A percentile compares a stretch with the other conserved stretches of the same genome.
These are phyloP conservation scores for Pleurotus tuber-regium DNA, from an alignment of 768 basidiomycete species.

Conservation along the genomic window DNA sequence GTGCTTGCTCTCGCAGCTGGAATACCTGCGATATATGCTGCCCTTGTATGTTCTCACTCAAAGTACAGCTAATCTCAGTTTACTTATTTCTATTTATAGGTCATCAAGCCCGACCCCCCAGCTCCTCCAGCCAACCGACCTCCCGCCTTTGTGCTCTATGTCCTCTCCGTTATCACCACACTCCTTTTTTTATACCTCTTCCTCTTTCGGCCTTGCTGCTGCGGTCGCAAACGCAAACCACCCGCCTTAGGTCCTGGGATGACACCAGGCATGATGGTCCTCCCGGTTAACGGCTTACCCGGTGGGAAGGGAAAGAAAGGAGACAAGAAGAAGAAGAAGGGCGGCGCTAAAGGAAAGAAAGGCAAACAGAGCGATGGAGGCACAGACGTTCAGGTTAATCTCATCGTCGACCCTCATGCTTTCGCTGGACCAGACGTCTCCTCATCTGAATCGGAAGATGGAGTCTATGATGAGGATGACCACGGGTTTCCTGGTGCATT, in stretches of 20 bases:
- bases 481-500: slow-evolving; percentile 39
- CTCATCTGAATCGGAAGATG: slow-evolving; percentile 24
- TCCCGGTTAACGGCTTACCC: slow-evolving; percentile 56
- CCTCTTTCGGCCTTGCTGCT: slow-evolving; percentile 57
- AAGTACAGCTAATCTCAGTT: not conserved
- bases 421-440: slow-evolving; percentile 32
- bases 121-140: slow-evolving; percentile 54
- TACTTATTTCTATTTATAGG: slow-evolving; percentile 28
- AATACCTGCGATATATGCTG: slow-evolving; percentile 60
- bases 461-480: slow-evolving; percentile 34
- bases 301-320: slow-evolving; percentile 40
- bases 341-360: slow-evolving; percentile 33
- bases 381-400: slow-evolving; percentile 66
- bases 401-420: slow-evolving; percentile 66
- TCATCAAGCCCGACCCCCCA: slow-evolving; percentile 53
- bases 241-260: slow-evolving; percentile 4
- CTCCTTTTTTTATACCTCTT: slow-evolving; percentile 54
- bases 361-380: slow-evolving; percentile 24
- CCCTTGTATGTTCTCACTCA: slow-evolving; percentile 42
- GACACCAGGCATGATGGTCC: slow-evolving; percentile 53
- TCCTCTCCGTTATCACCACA: slow-evolving; percentile 51
- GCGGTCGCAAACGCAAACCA: slow-evolving; percentile 26
- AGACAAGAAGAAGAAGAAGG: slow-evolving; percentile 29
- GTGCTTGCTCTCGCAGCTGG: slow-evolving; percentile 50
- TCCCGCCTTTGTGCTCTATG: slow-evolving; percentile 56